Evolutionary conservation across 495 filamentous ascomycete genomes (phyloP).

Genomic region (Penicillium argentinense): DNA sequence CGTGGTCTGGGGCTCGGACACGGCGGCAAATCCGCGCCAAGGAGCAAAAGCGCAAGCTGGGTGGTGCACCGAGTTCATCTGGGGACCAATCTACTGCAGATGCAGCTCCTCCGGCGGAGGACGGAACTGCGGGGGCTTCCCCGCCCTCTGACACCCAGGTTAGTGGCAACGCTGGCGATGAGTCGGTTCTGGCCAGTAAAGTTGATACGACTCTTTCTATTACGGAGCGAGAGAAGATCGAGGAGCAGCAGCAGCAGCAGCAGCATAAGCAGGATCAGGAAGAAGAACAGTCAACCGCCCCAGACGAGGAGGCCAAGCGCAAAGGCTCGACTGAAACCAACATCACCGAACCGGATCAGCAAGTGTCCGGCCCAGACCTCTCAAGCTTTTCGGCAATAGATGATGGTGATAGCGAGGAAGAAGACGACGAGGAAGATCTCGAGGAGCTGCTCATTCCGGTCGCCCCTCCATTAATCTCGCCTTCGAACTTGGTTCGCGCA

Average conservation of each 20-base stretch:
- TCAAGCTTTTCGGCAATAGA: constrained; percentile 13
- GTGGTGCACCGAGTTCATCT: background rate
- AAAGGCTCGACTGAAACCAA: constrained; percentile 32
- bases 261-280: constrained; percentile 18
- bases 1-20: constrained; percentile 77
- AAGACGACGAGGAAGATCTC: constrained; percentile 28
- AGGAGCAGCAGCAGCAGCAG: constrained; percentile 13
- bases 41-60: constrained; percentile 14
- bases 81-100: constrained; percentile 4
- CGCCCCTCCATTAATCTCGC: constrained; percentile 64
- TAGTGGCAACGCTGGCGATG: background rate
- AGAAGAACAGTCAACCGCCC: constrained; percentile 26
- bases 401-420: constrained; percentile 20
- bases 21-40: constrained; percentile 28
- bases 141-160: constrained; percentile 6
- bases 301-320: constrained; percentile 23
- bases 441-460: constrained; percentile 56
- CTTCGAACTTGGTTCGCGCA: constrained; percentile 67
- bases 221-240: constrained; percentile 21
- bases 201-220: constrained; percentile 22
- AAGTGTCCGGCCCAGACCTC: constrained; percentile 6
- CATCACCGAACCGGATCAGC: constrained; percentile 33
- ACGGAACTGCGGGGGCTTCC: constrained; percentile 9
- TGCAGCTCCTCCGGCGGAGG: constrained; percentile 6
- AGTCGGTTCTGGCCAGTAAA: constrained; percentile 4